Evolutionary conservation across 1,139 yeast genomes (phyloP).

Genomic region (Yamadazyma triangularis): DNA sequence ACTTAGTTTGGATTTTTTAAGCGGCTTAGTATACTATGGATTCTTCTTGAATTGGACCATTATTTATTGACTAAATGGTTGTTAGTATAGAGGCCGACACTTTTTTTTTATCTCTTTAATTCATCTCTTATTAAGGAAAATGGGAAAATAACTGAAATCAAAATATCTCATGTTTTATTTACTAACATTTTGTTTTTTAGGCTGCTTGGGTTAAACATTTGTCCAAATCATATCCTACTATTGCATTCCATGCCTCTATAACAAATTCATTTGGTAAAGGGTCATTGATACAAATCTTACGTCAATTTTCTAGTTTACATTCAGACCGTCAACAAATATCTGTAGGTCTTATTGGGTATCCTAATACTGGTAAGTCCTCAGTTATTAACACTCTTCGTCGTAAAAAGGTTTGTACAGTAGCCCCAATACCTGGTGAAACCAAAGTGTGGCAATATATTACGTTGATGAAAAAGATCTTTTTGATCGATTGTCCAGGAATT

Average conservation of each 20-base stretch:
- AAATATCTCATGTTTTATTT: conserved; percentile 14
- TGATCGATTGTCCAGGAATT: conserved; percentile 98
- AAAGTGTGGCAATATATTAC: conserved; percentile 99
- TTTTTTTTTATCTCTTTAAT: conserved; percentile 6
- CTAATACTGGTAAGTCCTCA: conserved; percentile 95
- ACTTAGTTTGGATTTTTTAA: conserved; percentile 40
- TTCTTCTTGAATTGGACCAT: conserved; percentile 66
- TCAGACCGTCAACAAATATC: conserved; percentile 93
- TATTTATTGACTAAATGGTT: conserved; percentile 33
- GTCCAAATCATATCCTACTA: conserved; percentile 87
- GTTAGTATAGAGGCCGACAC: conserved; percentile 78
- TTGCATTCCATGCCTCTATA: conserved; percentile 97
- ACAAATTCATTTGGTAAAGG: conserved; percentile 98
- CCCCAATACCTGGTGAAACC: conserved; percentile 98
- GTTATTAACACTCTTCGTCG: conserved; percentile 89
- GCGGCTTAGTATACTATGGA: conserved; percentile 30
- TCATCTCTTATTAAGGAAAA: too few species aligned
- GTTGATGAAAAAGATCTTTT: conserved; percentile 87
- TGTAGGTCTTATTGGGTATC: conserved; percentile 96
- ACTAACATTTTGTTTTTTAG: conserved; percentile 62
- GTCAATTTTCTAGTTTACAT: conserved; percentile 90
- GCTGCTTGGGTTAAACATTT: conserved; percentile 98
- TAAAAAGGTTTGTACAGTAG: conserved; percentile 95
- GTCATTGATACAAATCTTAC: conserved; percentile 82
- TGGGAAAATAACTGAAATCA: too few species aligned